Base-by-base conservation (phyloP, 352 stramenopile species). In the Thalassiosira exigua region DNA sequence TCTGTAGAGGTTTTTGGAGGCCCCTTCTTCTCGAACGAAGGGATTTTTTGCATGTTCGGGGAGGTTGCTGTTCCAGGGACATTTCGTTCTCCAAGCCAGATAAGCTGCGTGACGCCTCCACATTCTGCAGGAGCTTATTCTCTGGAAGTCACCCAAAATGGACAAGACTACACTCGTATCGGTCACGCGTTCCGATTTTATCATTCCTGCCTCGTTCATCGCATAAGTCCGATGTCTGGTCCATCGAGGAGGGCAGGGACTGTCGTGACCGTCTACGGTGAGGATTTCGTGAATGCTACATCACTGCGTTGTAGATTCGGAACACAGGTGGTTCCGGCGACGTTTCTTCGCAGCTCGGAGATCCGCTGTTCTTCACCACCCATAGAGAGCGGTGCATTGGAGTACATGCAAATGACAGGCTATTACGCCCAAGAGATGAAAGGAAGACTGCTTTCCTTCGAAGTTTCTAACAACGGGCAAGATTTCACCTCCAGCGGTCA, bases 381-480 rank as follows among this genome's bases (percentile, higher is more conserved):
- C 0, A 71, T 98, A 14, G 26, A 50, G 14, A 62, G 21, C 14
- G 1, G 21, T 4, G 22, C 12, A 11, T 46, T 71, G 39, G 5
- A 39, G 30, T 26, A 4, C 7, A 32, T 46, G 42, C 50, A 61
- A 26, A 29, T 71, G 24, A 84, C 90, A 0, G 90, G 96, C 52
- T 92, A 94, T 57, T 98, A 97, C 67, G 96, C 95, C 0, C 89
- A 96, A 59, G 96, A 96, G 64, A 84, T 91, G 7, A 91, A 86
- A 2, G 92, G 93, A 17, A 39, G 61, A n/a, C 70, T 98, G 5
- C 94, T 98, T 3, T 88, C 90, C 0, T 77, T 99, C 1, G 96
- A 99, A 68, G 91, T 98, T 0, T 97, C 94, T 21, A 98, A 97
- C 71, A 98, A 99, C 74, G 93, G 94, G 11, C 95, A 98, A 74